Evolutionary conservation across 331 rosid species (phyloP).

Genomic region (Pyrus hybrid): DNA sequence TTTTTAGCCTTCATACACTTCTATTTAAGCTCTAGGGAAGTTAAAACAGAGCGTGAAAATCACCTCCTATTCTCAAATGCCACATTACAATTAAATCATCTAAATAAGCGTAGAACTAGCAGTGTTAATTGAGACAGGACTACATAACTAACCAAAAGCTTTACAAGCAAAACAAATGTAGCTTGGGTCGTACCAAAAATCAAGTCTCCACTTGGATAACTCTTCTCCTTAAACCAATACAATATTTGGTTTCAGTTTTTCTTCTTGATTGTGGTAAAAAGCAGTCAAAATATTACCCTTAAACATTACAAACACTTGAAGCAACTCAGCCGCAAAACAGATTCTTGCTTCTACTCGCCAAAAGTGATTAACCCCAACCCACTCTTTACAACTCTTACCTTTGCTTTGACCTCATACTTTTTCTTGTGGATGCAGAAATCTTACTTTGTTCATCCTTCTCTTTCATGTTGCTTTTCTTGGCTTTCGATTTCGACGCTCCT

Average conservation of each 20-base stretch:
- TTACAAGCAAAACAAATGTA: too few relatives aligned
- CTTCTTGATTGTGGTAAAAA: neutral
- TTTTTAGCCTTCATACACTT: too few relatives aligned
- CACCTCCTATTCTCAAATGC: too few relatives aligned
- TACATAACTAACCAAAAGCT: too few relatives aligned
- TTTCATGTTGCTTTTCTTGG: slow-evolving; percentile 40
- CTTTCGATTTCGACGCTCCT: slow-evolving; percentile 35
- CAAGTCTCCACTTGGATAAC: neutral
- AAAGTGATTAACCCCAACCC: neutral
- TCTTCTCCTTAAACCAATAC: neutral
- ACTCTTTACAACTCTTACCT: slow-evolving; percentile 11
- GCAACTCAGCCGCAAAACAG: neutral
- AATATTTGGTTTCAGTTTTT: neutral
- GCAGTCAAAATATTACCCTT: neutral
- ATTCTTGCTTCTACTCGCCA: neutral
- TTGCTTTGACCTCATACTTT: slow-evolving; percentile 28
- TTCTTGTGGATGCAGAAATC: slow-evolving; percentile 27
- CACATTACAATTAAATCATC: too few relatives aligned
- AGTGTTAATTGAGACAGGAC: too few relatives aligned
- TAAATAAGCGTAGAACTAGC: too few relatives aligned
- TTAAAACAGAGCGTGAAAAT: too few relatives aligned
- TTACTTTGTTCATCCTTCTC: slow-evolving; percentile 14
- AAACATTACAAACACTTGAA: neutral
- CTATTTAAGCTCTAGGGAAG: too few relatives aligned
- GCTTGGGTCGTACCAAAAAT: too few relatives aligned